These are phyloP conservation scores for Calonectria hawksworthii DNA, from an alignment of 2,329 filamentous ascomycete species.

Conservation along the genomic window DNA sequence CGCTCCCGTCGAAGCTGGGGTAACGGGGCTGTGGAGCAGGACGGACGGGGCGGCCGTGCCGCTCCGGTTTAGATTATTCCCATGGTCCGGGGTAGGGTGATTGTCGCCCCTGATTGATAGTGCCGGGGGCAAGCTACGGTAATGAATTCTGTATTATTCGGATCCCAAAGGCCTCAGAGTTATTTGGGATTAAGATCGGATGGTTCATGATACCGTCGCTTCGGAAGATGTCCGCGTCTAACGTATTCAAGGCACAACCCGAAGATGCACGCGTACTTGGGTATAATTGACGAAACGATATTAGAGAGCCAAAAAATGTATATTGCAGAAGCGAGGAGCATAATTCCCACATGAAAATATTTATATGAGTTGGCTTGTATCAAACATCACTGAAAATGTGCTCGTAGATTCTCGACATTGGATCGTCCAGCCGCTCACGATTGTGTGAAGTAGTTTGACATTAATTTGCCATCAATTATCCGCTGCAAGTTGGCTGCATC, in stretches of 20 bases:
- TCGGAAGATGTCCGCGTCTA: neutral
- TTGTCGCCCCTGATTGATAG: slow-evolving; percentile 15
- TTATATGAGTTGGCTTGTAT: neutral
- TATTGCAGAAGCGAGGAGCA: neutral
- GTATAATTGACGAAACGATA: neutral
- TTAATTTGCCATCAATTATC: slow-evolving; percentile 59
- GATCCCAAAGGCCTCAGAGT: neutral
- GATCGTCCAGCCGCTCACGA: slow-evolving; percentile 53
- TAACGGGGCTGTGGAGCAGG: neutral
- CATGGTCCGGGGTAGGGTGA: neutral
- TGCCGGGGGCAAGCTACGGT: neutral
- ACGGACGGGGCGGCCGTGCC: slow-evolving; percentile 7
- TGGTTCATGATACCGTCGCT: neutral
- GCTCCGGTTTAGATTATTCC: neutral
- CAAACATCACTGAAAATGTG: slow-evolving; percentile 56
- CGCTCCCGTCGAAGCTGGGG: neutral
- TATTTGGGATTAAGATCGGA: neutral
- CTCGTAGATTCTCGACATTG: slow-evolving; percentile 56
- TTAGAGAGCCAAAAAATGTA: neutral
- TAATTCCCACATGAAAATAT: neutral
- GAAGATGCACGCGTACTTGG: neutral
- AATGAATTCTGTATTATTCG: neutral
- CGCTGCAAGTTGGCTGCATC: slow-evolving; percentile 49
- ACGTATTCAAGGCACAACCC: neutral
- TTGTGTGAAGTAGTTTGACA: slow-evolving; percentile 53